Evolutionary conservation across 371 early-diverging fungal species (phyloP).

Genomic region (Mortierella sp.): DNA sequence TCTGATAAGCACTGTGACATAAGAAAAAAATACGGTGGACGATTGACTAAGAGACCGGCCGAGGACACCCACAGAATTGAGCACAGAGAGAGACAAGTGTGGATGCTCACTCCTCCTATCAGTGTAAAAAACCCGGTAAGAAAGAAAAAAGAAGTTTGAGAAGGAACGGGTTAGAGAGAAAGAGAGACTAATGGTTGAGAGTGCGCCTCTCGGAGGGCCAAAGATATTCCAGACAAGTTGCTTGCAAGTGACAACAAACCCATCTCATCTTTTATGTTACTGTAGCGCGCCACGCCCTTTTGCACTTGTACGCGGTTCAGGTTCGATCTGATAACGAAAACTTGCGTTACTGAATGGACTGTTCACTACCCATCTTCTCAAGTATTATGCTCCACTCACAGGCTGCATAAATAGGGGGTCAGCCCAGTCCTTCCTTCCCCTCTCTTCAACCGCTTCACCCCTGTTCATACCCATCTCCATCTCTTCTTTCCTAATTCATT

Average conservation of each 20-base stretch:
- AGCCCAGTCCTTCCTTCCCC: constrained; percentile 10
- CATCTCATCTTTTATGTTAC: background rate
- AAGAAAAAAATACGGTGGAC: background rate
- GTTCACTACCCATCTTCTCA: background rate
- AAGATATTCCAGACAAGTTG: constrained; percentile 1
- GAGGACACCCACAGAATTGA: constrained; percentile 4
- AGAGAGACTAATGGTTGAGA: background rate
- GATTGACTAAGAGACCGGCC: background rate
- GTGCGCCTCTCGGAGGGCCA: background rate
- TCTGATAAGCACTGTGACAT: constrained; percentile 10
- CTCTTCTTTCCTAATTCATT: background rate
- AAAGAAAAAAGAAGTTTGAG: background rate
- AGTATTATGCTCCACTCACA: background rate
- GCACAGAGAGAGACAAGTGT: background rate
- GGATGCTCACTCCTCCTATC: background rate
- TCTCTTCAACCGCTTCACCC: background rate
- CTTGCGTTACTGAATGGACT: too few relatives aligned
- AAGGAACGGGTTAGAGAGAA: background rate
- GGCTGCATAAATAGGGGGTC: background rate
- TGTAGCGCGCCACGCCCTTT: background rate
- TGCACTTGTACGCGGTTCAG: background rate
- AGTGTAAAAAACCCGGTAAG: constrained; percentile 4
- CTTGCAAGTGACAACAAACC: background rate
- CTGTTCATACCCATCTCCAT: constrained; percentile 10
- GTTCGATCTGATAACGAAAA: background rate